Evolutionary conservation across 306 rosid genomes (phyloP).

Genomic region (Albizia julibrissin): DNA sequence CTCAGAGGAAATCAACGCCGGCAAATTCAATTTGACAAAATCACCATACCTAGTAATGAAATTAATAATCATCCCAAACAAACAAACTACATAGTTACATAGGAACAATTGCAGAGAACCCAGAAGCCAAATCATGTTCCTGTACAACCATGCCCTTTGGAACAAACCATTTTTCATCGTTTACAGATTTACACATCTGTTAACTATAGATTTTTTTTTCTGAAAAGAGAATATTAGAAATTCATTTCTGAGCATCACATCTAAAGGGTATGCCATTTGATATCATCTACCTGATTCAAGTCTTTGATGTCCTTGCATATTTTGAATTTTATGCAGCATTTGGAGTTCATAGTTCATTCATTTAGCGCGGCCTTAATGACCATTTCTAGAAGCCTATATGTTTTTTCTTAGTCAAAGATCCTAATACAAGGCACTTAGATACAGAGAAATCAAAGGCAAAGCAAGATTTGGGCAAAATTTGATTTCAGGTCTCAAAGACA

Average conservation of each 20-base stretch:
- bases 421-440: constrained; percentile 37
- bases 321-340: too few relatives aligned
- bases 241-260: too few relatives aligned
- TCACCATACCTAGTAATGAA: constrained; percentile 50
- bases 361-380: background rate
- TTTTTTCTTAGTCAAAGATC: constrained; percentile 2
- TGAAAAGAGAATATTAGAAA: too few relatives aligned
- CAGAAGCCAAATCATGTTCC: constrained; percentile 46
- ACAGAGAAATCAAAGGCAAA: constrained; percentile 43
- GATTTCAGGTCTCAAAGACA: constrained; percentile 4
- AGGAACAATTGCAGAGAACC: constrained; percentile 42
- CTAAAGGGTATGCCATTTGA: too few relatives aligned
- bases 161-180: background rate
- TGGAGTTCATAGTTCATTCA: too few relatives aligned
- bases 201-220: too few relatives aligned
- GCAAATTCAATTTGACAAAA: background rate
- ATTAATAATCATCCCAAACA: constrained; percentile 44
- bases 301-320: too few relatives aligned
- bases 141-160: constrained; percentile 41
- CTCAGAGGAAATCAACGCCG: background rate
- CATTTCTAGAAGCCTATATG: constrained; percentile 28
- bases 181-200: too few relatives aligned
- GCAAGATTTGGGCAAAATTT: constrained; percentile 22
- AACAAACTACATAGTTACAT: constrained; percentile 36
- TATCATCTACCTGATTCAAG: too few relatives aligned